Evolutionary conservation across 2,329 filamentous ascomycete genomes (phyloP), one percentile per base, ranked within the genome.

Genomic region (Cordyceps cicadae): DNA sequence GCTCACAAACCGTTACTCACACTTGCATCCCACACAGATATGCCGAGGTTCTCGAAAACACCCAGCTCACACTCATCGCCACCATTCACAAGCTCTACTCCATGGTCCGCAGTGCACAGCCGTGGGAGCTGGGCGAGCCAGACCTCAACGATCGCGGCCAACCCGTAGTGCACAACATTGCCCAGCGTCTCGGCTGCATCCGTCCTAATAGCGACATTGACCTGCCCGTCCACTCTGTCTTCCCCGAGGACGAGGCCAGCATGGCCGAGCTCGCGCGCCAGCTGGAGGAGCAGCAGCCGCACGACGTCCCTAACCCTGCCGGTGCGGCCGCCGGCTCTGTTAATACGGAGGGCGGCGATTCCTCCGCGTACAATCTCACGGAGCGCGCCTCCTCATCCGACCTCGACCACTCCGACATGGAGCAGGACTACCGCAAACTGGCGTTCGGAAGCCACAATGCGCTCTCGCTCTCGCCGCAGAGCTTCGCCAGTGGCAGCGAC

Each of bases 1-100:
- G 4, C 34, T 24, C 8, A 14, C 15, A 14, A 37, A n/a, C 6
- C 5, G 19, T 15, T 6, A 34, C 24, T 32, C 19, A 62, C 50
- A 39, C 60, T 24, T 37, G 9, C 29, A 52, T 19, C 6, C 3
- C 12, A 24, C 26, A 2, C 14, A 85, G 82, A 60, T 86, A 87
- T 66, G 84, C 83, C 58, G 84, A 87, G 68, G 82, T 87, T 21
- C 71, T 87, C 41, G 84, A 87, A 66, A 85, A 86, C 72, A 86
- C 83, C 1, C 84, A 87, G 67, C 83, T 85, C 67, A 81, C 83
- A 53, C 76, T 87, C 60, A 83, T 86, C 62, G 82, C 83, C 60
- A 86, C 84, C 21, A 82, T 86, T 1, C 83, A 86, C 69, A 87
- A 87, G 71, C 77, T 87, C 24, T 87, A 87, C 70, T 76, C 78